These are phyloP conservation scores for Magnolia changhungtana DNA, from an alignment of 164 flowering plant genomes.

Conservation along the genomic window DNA sequence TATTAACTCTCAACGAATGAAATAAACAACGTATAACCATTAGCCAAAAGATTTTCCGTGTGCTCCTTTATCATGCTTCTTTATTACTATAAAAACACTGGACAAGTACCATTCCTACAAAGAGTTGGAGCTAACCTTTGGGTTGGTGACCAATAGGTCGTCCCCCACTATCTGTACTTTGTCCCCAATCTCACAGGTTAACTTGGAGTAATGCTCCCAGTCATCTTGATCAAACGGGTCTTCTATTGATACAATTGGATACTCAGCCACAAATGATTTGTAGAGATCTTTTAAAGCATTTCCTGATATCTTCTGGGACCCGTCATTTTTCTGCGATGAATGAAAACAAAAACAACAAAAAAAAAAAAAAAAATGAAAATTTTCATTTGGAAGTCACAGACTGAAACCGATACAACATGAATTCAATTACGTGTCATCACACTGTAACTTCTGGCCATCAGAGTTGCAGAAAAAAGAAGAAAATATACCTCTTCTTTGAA, in stretches of 20 bases:
- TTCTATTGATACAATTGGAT: constrained; percentile 39
- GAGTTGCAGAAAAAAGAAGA: too few relatives aligned
- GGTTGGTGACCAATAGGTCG: constrained; percentile 38
- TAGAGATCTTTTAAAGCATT: constrained; percentile 29
- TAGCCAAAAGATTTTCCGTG: not conserved
- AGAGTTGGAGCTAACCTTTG: constrained; percentile 16
- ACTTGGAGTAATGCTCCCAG: constrained; percentile 35
- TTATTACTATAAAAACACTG: not conserved
- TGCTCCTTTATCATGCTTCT: not conserved
- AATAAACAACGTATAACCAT: not conserved
- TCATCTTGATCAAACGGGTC: constrained; percentile 42
- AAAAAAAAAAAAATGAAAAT: not conserved
- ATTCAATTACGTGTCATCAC: not conserved
- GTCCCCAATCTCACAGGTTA: constrained; percentile 31
- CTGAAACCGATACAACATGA: not conserved
- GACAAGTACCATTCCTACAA: not conserved
- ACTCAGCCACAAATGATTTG: constrained; percentile 31
- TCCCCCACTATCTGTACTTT: constrained; percentile 37
- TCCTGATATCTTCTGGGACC: constrained; percentile 35
- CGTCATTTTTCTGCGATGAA: constrained; percentile 34
- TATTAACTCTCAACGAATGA: too few relatives aligned
- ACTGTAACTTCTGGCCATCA: not conserved
- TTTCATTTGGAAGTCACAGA: not conserved
- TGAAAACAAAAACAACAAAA: not conserved
- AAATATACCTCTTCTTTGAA: constrained; percentile 34